Evolutionary conservation across 441 rosid species (phyloP).

Genomic region (Erodium texanum): DNA sequence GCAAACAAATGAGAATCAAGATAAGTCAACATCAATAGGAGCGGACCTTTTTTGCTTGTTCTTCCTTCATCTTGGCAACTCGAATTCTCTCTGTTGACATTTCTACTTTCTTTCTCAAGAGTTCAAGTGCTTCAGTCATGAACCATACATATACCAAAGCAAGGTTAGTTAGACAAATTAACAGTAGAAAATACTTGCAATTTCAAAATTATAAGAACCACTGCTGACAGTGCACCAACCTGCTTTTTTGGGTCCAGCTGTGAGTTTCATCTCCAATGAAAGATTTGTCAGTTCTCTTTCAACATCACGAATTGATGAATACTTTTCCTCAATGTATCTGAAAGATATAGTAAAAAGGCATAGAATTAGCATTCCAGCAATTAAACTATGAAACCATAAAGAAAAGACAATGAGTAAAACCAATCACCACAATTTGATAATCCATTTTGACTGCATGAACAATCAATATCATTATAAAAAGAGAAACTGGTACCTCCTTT

Average conservation of each 20-base stretch:
- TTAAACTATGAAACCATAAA: background rate
- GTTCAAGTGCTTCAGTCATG: conserved; percentile 56
- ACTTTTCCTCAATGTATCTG: conserved; percentile 85
- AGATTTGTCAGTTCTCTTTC: conserved; percentile 75
- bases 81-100: conserved; percentile 58
- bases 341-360: background rate
- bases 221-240: conserved; percentile 32
- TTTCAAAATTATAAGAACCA: conserved; percentile 7
- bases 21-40: conserved; percentile 13
- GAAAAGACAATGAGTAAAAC: background rate
- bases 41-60: conserved; percentile 69
- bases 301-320: conserved; percentile 71
- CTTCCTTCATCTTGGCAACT: conserved; percentile 63
- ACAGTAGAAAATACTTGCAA: background rate
- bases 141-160: conserved; percentile 19
- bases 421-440: background rate
- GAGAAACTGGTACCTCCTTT: background rate
- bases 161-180: conserved; percentile 19
- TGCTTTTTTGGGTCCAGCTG: conserved; percentile 89
- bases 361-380: background rate
- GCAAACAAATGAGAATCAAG: background rate
- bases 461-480: background rate
- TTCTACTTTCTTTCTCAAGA: conserved; percentile 83
- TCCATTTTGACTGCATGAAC: background rate
- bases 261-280: conserved; percentile 82